Conservation (phyloP, 495 filamentous ascomycete genomes). For the Penicillium paxilli region DNA sequence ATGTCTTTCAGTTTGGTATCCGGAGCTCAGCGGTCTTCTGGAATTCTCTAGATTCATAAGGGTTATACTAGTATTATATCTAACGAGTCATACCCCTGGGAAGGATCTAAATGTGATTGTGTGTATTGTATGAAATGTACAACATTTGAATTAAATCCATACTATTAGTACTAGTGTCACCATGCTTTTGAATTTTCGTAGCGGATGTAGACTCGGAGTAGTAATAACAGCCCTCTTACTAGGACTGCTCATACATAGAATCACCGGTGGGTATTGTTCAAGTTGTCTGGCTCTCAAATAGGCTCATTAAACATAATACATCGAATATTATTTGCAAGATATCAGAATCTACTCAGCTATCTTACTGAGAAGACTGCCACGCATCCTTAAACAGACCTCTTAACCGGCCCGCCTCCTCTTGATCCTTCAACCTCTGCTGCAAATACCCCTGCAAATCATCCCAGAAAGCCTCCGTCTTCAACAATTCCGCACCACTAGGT, state of each 20-base stretch:
- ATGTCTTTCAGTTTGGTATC: background rate
- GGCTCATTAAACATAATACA: background rate
- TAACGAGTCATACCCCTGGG: background rate
- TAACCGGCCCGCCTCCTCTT: constrained; percentile 63
- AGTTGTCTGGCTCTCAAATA: background rate
- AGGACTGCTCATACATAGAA: too few relatives aligned
- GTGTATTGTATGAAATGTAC: background rate
- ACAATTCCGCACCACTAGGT: constrained; percentile 54
- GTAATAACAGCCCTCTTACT: background rate
- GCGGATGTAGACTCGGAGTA: background rate
- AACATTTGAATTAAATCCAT: background rate
- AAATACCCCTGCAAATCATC: constrained; percentile 79
- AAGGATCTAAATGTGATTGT: background rate
- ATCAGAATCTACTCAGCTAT: background rate
- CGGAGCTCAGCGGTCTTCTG: background rate
- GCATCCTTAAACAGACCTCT: constrained; percentile 66
- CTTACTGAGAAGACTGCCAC: constrained; percentile 50
- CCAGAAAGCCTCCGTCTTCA: constrained; percentile 83
- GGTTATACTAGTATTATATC: background rate
- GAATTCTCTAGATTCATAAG: background rate
- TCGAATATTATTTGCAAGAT: background rate
- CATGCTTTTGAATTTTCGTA: background rate
- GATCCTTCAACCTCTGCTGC: constrained; percentile 73
- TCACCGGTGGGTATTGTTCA: background rate
- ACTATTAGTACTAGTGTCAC: background rate